Evolutionary conservation across 805 yeast genomes (phyloP).

Genomic region (Lachancea dasiensis): DNA sequence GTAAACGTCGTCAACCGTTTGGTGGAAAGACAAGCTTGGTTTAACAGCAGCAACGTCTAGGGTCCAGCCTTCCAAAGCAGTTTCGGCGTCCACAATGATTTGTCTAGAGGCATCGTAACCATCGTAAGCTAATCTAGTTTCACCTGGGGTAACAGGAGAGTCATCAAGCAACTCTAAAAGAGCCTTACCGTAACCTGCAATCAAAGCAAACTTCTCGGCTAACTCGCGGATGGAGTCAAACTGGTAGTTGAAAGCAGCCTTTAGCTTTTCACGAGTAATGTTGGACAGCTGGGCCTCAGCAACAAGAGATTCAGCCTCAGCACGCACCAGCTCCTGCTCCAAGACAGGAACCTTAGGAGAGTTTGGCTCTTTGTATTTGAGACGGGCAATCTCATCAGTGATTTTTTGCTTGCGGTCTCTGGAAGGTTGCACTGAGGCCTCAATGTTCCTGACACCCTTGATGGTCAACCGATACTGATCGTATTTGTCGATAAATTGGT

Average conservation of each 20-base stretch:
- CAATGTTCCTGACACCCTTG: slow-evolving; percentile 92
- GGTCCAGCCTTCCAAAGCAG: slow-evolving; percentile 94
- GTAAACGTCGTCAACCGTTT: slow-evolving; percentile 58
- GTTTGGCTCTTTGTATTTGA: slow-evolving; percentile 97
- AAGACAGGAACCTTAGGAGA: slow-evolving; percentile 91
- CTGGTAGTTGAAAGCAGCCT: slow-evolving; percentile 95
- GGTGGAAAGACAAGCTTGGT: slow-evolving; percentile 85
- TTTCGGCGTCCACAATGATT: slow-evolving; percentile 94
- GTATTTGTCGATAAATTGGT: slow-evolving; percentile 95
- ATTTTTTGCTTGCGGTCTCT: slow-evolving; percentile 97
- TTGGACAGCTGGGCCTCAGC: slow-evolving; percentile 98
- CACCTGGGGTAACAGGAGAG: slow-evolving; percentile 98
- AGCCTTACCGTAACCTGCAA: slow-evolving; percentile 99
- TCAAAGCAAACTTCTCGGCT: slow-evolving; percentile 92
- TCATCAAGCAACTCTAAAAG: slow-evolving; percentile 92
- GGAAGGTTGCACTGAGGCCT: slow-evolving; percentile 95
- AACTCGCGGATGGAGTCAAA: slow-evolving; percentile 93
- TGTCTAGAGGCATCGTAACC: slow-evolving; percentile 98
- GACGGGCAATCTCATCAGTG: slow-evolving; percentile 94
- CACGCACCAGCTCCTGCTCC: slow-evolving; percentile 98
- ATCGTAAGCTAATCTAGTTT: slow-evolving; percentile 95
- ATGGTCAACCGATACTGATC: slow-evolving; percentile 96
- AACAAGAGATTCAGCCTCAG: slow-evolving; percentile 97
- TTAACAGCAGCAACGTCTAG: slow-evolving; percentile 91
- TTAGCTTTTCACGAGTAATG: slow-evolving; percentile 95